Evolutionary conservation across 768 basidiomycete species (phyloP).

Genomic region (Psilocybe azurescens): DNA sequence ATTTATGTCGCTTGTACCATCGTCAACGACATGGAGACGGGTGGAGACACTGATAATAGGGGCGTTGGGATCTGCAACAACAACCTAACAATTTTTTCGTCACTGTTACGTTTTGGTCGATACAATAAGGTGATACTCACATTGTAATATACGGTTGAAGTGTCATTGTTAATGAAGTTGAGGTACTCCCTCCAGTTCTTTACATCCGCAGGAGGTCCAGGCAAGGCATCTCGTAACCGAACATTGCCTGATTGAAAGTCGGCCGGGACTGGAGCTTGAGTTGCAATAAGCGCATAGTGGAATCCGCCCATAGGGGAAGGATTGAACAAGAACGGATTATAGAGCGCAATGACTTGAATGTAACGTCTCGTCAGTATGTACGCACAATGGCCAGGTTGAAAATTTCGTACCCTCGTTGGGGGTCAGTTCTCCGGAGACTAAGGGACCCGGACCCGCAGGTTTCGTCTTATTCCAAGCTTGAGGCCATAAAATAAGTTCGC

Average conservation of each 20-base stretch:
- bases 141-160: not conserved
- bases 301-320: not conserved
- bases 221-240: not conserved
- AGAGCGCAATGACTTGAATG: not conserved
- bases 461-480: not conserved
- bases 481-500: slow-evolving; percentile 2
- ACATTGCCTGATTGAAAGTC: not conserved
- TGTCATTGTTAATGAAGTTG: not conserved
- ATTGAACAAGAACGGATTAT: not conserved
- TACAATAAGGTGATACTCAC: not conserved
- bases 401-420: too few relatives aligned
- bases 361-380: not conserved
- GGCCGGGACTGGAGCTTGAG: not conserved
- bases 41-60: not conserved
- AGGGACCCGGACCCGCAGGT: not conserved
- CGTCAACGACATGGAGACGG: not conserved
- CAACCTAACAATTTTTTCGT: not conserved
- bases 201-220: not conserved
- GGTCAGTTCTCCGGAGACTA: not conserved
- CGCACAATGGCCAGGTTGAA: too few relatives aligned
- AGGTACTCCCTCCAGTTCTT: not conserved
- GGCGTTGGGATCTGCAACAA: not conserved
- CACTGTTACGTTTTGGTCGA: too few relatives aligned
- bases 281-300: not conserved
- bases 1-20: not conserved